Percentiles rank a stretch among this genome's conserved stretches.
Conservation (phyloP, 1,284 basidiomycete species). For the Ceratobasidium sp. region DNA sequence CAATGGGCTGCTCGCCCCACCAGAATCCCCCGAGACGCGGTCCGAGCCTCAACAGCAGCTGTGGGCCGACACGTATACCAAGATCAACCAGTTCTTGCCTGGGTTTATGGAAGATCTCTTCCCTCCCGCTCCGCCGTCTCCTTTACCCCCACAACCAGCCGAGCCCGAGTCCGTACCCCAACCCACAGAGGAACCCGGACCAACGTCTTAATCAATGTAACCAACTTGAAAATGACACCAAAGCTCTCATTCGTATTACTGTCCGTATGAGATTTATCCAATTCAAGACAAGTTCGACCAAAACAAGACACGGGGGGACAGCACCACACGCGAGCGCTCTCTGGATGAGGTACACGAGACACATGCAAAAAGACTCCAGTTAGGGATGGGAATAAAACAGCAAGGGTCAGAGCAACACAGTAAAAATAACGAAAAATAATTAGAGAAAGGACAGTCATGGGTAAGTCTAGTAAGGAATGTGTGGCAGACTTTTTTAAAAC, state of each 20-base stretch:
- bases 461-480: conserved; percentile 12
- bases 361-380: conserved; percentile 1
- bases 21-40: conserved; percentile 55
- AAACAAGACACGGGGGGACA: conserved; percentile 38
- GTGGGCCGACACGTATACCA: conserved; percentile 86
- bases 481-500: conserved; percentile 27
- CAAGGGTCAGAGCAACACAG: neutral
- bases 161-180: conserved; percentile 9
- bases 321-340: conserved; percentile 20
- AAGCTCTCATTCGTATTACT: conserved; percentile 6
- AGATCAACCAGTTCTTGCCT: conserved; percentile 90
- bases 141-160: conserved; percentile 11
- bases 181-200: conserved; percentile 6
- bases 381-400: conserved; percentile 26
- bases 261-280: conserved; percentile 32
- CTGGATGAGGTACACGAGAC: conserved; percentile 14
- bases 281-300: conserved; percentile 38
- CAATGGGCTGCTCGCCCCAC: conserved; percentile 83
- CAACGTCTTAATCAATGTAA: conserved; percentile 17
- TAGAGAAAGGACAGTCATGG: conserved; percentile 7
- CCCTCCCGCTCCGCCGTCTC: conserved; percentile 57
- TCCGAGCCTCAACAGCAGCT: conserved; percentile 77
- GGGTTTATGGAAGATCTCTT: conserved; percentile 85
- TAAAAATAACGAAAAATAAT: conserved; percentile 30
- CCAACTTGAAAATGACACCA: conserved; percentile 24